Evolutionary conservation across 768 basidiomycete genomes (phyloP), one percentile per base, ranked within the genome.

Genomic region (Leccinum fibrillosum): DNA sequence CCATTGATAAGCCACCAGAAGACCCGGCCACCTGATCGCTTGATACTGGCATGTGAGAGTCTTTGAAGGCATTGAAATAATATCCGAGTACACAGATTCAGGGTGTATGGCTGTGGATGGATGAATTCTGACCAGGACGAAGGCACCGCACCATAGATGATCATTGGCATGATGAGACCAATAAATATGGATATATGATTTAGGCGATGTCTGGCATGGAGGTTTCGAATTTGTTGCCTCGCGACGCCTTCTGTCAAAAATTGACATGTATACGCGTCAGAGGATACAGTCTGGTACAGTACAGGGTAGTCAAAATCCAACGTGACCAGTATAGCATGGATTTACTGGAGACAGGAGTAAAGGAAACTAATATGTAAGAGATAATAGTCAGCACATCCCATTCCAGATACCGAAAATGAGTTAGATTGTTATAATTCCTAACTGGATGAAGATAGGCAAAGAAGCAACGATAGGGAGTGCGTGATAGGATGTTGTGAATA

Each of bases 381-480:
- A 52, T 15, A 10, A 52, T n/a, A 10, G 37, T 19, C 34, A 52
- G 32, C 19, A 63, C 13, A 63, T 64, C 47, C 39, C 44, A 63
- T 37, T 59, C 61, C 62, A 49, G 11, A 57, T 35, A 30, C 37
- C 42, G 49, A 26, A 51, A 35, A 28, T 12, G 30, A 25, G n/a
- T 30, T 4, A 21, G 17, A 19, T 26, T n/a, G 28, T 39, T 30
- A 56, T 56, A 8, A 23, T 34, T 59, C 56, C 35, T 55, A 55
- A 6, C 30, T 15, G 49, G 15, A 44, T 44, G 44, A 34, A 19
- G n/a, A 35, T 32, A 26, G 23, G 21, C 19, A 3, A 17, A 30
- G 32, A 49, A 21, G 23, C 5, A 49, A 25, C 21, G 1, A 30
- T 4, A 34, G 23, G 28, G 4, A 35, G 47, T 23, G 49, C 35